Evolutionary conservation across 2,329 filamentous ascomycete species (phyloP), one percentile per base, ranked within the genome.

Genomic region (Cercospora berteroae): DNA sequence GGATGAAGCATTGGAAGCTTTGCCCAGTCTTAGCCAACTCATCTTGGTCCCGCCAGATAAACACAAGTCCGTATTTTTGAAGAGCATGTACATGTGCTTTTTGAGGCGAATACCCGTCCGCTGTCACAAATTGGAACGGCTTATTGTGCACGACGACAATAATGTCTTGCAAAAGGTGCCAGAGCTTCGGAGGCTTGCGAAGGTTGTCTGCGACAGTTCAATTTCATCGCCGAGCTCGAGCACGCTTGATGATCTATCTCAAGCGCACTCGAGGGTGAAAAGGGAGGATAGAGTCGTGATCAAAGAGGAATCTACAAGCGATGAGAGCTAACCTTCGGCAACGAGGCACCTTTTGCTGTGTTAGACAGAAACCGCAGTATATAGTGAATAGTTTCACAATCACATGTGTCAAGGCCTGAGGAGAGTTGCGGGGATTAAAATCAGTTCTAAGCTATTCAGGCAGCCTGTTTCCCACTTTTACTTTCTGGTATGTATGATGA

Each of bases 51-150:
- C 73, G 5, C 74, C 74, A 7, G 55, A 65, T 9, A 59, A 55
- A 20, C 69, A 67, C 27, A 66, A 71, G 13, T 75, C 73, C 13
- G 68, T 70, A 18, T 66, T 77, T 2, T 57, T 74, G 9, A 63
- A 66, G 36, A 70, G 71, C 23, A 68, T 76, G 70, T 75, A 75
- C 57, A 52, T 71, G 7, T 73, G 74, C 4, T 70, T 75, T 9
- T 62, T 77, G 9, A 65, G 42, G 23, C 55, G 70, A 20, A 73
- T 75, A 16, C 65, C 69, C 4, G 58, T 67, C 13, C 62, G 70
- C 2, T 70, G 68, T 58, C 73, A 72, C 4, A 63, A 55, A 7
- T 62, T 75, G 9, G 63, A 68, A 29, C 55, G 60, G 1, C 65
- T 73, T 1, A 67, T 66, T 3, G 55, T 74, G 29, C 60, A 73